phyloP scores from a whole-genome alignment of 2,329 filamentous ascomycete genomes.

The Paramyrothecium sp. region DNA sequence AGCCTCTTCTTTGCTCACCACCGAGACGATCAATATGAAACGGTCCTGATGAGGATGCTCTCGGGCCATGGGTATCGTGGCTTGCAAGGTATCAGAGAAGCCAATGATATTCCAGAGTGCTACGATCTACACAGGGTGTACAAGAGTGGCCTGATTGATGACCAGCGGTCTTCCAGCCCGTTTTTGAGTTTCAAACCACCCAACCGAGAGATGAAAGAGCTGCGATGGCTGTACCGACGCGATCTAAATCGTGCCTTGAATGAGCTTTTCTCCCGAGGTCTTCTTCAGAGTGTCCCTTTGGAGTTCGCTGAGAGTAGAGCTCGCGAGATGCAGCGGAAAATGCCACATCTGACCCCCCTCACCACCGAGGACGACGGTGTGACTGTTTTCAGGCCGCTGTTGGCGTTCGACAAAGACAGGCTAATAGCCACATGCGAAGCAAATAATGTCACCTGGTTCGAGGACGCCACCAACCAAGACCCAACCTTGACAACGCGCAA shows the following conservation, averaged over 20 bases:
- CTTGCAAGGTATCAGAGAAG: slow-evolving; percentile 65
- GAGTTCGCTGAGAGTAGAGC: slow-evolving; percentile 22
- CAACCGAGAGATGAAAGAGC: slow-evolving; percentile 22
- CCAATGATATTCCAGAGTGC: slow-evolving; percentile 79
- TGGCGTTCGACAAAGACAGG: slow-evolving; percentile 68
- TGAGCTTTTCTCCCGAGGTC: not conserved
- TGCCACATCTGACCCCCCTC: slow-evolving; percentile 32
- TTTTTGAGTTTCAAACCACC: slow-evolving; percentile 36
- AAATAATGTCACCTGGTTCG: slow-evolving; percentile 71
- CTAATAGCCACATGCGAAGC: slow-evolving; percentile 73
- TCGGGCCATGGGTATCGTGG: slow-evolving; percentile 68
- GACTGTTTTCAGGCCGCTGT: slow-evolving; percentile 65
- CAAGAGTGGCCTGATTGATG: slow-evolving; percentile 58
- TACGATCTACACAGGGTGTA: slow-evolving; percentile 70
- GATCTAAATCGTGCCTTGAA: not conserved
- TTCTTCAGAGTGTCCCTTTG: not conserved
- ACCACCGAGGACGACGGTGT: slow-evolving; percentile 65
- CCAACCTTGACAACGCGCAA: slow-evolving; percentile 77
- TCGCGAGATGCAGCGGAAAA: slow-evolving; percentile 12
- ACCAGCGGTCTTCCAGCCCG: slow-evolving; percentile 34
- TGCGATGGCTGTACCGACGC: slow-evolving; percentile 15
- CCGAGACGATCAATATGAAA: slow-evolving; percentile 88
- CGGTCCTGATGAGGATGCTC: slow-evolving; percentile 75
- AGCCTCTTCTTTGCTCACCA: slow-evolving; percentile 83
- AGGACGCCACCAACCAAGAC: slow-evolving; percentile 82